A percentile compares a stretch with the other conserved stretches of the same genome.
These are phyloP conservation scores for Solidago caesia DNA, from an alignment of 129 eudicot species.

Conservation along the genomic window DNA sequence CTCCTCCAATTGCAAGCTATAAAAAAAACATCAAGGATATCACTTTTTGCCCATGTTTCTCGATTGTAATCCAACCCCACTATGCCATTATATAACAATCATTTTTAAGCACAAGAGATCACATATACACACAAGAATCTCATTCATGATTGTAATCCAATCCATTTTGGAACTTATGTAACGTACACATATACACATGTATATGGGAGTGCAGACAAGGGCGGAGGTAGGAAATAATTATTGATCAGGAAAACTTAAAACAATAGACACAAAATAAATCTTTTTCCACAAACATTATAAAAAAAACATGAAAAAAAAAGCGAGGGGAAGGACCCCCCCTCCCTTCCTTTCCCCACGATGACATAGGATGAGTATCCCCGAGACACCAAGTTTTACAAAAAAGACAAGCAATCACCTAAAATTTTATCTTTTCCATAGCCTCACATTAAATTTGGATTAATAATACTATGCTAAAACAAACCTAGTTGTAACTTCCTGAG, in stretches of 20 bases:
- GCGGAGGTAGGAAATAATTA: no score
- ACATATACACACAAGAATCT: no score
- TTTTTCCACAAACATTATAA: no score
- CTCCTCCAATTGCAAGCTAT: conserved; percentile 86
- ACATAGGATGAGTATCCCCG: neutral
- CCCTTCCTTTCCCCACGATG: neutral
- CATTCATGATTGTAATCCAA: no score
- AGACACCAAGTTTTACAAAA: neutral
- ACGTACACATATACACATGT: no score
- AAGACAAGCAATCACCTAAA: neutral
- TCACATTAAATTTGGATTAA: neutral
- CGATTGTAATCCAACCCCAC: no score
- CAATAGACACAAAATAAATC: no score
- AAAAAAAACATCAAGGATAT: conserved; percentile 10
- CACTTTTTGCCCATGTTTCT: conserved; percentile 1
- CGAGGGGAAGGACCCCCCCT: no score
- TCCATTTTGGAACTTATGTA: no score
- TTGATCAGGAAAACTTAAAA: no score
- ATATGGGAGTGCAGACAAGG: no score
- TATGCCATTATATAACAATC: neutral
- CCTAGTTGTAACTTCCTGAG: neutral
- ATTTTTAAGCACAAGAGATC: neutral
- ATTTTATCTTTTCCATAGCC: neutral
- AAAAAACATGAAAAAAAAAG: no score
- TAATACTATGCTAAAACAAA: neutral